Evolutionary conservation across 768 basidiomycete species (phyloP), one percentile per base, ranked within the genome.

Genomic region (Phaeotremella skinneri): DNA sequence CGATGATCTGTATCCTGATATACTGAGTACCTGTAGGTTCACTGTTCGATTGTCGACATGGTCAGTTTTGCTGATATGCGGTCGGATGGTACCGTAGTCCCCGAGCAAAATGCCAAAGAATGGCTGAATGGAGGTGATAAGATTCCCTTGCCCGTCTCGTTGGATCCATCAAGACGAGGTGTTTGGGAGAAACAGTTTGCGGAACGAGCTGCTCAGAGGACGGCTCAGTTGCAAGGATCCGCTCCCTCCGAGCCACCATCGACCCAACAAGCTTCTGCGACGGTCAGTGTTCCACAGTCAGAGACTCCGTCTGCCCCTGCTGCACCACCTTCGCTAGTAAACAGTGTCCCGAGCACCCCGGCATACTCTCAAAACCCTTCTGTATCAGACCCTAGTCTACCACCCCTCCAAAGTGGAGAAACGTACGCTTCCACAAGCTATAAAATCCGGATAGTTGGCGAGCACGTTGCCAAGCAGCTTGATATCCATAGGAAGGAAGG

Each of bases 1-100:
- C 58, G 55, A 67, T 6, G 77, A 78, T 30, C 56, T 78, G 27
- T 78, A 66, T 49, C 79, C 79, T 1, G 67, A 72, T 42, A 54
- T 68, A 11, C 11, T 13, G 0, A 61, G 67, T 1, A 63, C 61
- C 1, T 30, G 69, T 71, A 34, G 56, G 69, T 66, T 45, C 43
- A 9, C n/a, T n/a, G n/a, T n/a, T n/a, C n/a, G n/a, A n/a, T n/a
- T n/a, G n/a, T n/a, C n/a, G n/a, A n/a, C n/a, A n/a, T n/a, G n/a
- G n/a, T n/a, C n/a, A n/a, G n/a, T n/a, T n/a, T 48, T 21, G n/a
- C 45, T 9, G 45, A 48, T 7, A 48, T 48, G 7, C 45, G 45
- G 7, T n/a, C n/a, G 9, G 45, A 48, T 48, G 45, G 45, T 48
- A 25, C 11, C n/a, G 9, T 41, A 71, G 69, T 64, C 27, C 62